phyloP scores from a whole-genome alignment of 176 grass and related monocot species.

The Miscanthus lutarioriparius region DNA sequence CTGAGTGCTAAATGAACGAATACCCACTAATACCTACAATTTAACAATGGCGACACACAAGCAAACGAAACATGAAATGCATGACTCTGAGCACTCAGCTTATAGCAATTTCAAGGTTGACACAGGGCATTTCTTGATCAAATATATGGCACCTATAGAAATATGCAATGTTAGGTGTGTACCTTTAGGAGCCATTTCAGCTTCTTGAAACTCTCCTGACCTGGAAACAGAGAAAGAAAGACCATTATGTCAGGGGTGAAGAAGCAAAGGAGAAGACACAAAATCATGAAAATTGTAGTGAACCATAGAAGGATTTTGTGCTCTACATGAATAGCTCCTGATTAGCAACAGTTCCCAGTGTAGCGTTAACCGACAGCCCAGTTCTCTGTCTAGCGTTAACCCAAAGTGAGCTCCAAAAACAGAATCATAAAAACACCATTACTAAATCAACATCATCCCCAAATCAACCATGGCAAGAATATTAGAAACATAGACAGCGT shows the following conservation, averaged over 20 bases:
- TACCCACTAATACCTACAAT: neutral
- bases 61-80: neutral
- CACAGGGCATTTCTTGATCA: neutral
- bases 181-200: slow-evolving; percentile 54
- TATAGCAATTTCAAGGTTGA: neutral
- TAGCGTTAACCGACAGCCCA: neutral
- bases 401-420: too few relatives aligned
- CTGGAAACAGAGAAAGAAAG: neutral
- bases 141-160: neutral
- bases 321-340: neutral
- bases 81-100: neutral
- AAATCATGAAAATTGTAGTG: neutral
- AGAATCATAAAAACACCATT: neutral
- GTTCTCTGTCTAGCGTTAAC: neutral
- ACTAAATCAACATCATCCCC: neutral
- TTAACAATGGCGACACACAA: neutral
- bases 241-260: neutral
- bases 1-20: neutral
- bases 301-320: neutral
- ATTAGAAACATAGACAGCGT: neutral
- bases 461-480: neutral
- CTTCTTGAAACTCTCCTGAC: slow-evolving; percentile 27
- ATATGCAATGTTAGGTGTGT: neutral
- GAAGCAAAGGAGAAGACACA: too few relatives aligned
- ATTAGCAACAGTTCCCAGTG: neutral